phyloP scores from a whole-genome alignment of 371 early-diverging fungal species.

The Rhizoclosmatium hyalinum region DNA sequence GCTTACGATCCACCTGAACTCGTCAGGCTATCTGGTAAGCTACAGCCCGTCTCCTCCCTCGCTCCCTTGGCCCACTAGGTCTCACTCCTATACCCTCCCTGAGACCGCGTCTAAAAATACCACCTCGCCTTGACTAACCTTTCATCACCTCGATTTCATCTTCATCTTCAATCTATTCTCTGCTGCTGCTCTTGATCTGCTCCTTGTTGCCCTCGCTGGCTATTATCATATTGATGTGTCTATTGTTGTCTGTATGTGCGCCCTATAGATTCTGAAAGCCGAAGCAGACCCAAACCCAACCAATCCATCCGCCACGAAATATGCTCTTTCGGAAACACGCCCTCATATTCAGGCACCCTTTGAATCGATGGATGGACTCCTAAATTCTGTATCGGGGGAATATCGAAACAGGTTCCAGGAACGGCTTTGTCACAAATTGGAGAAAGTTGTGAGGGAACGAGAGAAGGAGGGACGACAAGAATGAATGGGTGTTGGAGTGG shows the following conservation, averaged over 20 bases:
- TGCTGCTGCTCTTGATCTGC: not conserved
- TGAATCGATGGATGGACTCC: conserved; percentile 37
- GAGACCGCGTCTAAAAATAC: too few species aligned
- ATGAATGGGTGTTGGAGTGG: not conserved
- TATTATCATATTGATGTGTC: not conserved
- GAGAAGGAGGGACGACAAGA: conserved; percentile 14
- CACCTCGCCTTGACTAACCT: too few species aligned
- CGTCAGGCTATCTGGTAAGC: conserved; percentile 25
- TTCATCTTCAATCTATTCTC: not conserved
- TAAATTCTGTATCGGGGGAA: conserved; percentile 37
- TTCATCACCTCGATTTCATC: not conserved
- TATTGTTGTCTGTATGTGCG: not conserved
- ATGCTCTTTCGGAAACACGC: conserved; percentile 28
- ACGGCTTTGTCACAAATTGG: conserved; percentile 32
- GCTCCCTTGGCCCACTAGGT: too few species aligned
- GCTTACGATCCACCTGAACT: conserved; percentile 32
- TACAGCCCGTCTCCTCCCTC: not conserved
- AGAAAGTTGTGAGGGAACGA: conserved; percentile 24
- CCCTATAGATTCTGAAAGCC: conserved; percentile 29
- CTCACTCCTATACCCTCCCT: too few species aligned
- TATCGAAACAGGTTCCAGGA: conserved; percentile 35
- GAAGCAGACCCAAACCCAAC: conserved; percentile 30
- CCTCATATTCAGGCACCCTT: conserved; percentile 34
- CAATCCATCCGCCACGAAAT: conserved; percentile 21
- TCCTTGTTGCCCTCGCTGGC: not conserved